A percentile compares a stretch with the other conserved stretches of the same genome.
phyloP scores from a whole-genome alignment of 1,284 basidiomycete genomes.

The Ceratobasidium papillatum region DNA sequence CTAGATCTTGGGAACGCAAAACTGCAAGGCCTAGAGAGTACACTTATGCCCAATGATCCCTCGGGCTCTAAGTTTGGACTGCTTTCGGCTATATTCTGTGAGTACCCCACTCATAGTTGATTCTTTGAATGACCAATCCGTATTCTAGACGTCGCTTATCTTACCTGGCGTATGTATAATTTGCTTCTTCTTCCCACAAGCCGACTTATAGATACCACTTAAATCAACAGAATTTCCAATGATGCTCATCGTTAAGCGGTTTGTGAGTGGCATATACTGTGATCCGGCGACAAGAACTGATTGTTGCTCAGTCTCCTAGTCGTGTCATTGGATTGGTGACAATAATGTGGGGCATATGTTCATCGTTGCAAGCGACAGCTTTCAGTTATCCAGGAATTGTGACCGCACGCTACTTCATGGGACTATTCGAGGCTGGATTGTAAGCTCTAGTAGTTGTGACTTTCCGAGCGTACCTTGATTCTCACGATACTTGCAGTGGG shows the following conservation, averaged over 20 bases:
- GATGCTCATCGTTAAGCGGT: constrained; percentile 25
- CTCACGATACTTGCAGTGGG: constrained; percentile 23
- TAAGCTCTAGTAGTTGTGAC: constrained; percentile 7
- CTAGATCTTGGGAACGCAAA: constrained; percentile 37
- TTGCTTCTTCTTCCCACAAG: neutral
- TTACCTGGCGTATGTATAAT: constrained; percentile 17
- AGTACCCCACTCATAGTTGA: neutral
- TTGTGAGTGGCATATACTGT: neutral
- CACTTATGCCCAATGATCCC: constrained; percentile 36
- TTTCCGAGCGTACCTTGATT: neutral
- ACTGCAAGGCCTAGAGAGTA: constrained; percentile 28
- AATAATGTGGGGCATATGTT: constrained; percentile 41
- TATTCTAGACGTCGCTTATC: constrained; percentile 25
- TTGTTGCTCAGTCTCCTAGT: constrained; percentile 21
- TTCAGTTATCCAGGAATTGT: constrained; percentile 42
- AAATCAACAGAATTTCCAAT: constrained; percentile 30
- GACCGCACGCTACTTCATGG: constrained; percentile 35
- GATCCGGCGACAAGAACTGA: neutral
- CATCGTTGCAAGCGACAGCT: constrained; percentile 38
- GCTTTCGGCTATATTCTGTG: constrained; percentile 35
- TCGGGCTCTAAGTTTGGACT: constrained; percentile 32
- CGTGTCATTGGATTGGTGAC: constrained; percentile 39
- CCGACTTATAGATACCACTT: constrained; percentile 43
- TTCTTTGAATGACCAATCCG: constrained; percentile 26
- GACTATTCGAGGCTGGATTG: constrained; percentile 34